Conservation (phyloP, 495 filamentous ascomycete species). For the Apiosordaria backusii region DNA sequence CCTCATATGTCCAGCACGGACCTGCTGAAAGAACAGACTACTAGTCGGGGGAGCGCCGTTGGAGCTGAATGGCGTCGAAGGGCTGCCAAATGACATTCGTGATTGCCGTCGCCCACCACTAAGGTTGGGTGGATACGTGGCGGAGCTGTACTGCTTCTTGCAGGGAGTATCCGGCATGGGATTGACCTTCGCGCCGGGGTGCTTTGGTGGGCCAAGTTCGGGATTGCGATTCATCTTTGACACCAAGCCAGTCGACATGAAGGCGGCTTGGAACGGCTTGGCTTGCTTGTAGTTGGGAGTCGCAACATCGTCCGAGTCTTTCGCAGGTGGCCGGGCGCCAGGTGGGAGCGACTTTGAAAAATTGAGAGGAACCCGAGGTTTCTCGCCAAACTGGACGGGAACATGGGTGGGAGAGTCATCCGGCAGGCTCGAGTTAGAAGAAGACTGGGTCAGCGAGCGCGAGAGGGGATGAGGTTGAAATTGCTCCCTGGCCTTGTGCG, state of each 20-base stretch:
- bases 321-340: constrained; percentile 48
- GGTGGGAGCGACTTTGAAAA: constrained; percentile 80
- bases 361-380: constrained; percentile 46
- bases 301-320: constrained; percentile 56
- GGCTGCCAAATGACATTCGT: constrained; percentile 38
- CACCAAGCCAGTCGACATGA: constrained; percentile 90
- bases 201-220: constrained; percentile 55
- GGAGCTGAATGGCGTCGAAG: constrained; percentile 63
- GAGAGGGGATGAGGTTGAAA: constrained; percentile 80
- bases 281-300: constrained; percentile 83
- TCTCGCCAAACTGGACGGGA: constrained; percentile 52
- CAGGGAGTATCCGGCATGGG: constrained; percentile 91
- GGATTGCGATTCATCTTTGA: constrained; percentile 71
- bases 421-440: constrained; percentile 69
- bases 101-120: constrained; percentile 49
- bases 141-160: constrained; percentile 71
- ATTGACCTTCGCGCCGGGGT: constrained; percentile 25
- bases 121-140: constrained; percentile 56
- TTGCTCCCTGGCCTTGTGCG: constrained; percentile 28
- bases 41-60: constrained; percentile 37
- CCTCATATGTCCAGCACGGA: constrained; percentile 46
- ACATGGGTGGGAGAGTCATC: constrained; percentile 74
- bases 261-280: constrained; percentile 79
- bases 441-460: constrained; percentile 76
- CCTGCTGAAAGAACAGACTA: constrained; percentile 40